Evolutionary conservation across 106 monocot genomes (phyloP), one percentile per base, ranked within the genome.

Genomic region (Acorus calamus): DNA sequence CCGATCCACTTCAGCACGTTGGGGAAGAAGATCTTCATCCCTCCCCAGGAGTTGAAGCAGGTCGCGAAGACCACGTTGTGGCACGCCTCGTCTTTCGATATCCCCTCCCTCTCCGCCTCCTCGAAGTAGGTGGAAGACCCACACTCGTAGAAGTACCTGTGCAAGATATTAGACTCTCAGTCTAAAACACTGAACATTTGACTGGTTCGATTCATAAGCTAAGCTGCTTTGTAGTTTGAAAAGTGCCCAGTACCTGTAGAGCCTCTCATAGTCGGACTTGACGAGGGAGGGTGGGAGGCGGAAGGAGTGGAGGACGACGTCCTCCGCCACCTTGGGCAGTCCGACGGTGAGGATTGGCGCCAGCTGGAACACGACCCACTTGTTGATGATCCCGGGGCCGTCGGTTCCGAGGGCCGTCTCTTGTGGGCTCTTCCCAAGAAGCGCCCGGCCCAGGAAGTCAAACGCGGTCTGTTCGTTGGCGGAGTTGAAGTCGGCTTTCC

Each of bases 11-110:
- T 90, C 42, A 96, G 6, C 41, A 96, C 11, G 11, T 66, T 52
- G 6, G 94, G 87, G 72, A 96, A 77, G 58, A 96, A 61, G 41
- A 96, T 60, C 74, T 83, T 90, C 79, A 96, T 72, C 6, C 94
- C 94, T 7, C 94, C 94, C 52, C 78, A 96, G 11, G 87, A 49
- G 62, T 96, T 96, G 86, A 96, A 90, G 77, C 94, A 90, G 47
- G 69, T 65, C 5, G 94, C 66, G 78, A 87, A 96, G 7, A 96
- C 2, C 42, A 96, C 14, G 69, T 96, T 96, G 71, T 96, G 94
- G 14, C 87, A 66, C 8, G 94, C 90, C 68, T 96, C 94, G 7
- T 96, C 94, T 1, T 72, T 52, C 4, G 80, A 65, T 14, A 96
- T 52, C 42, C 90, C 90, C 54, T 90, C 73, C 28, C 72, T 50